A percentile compares a stretch with the other conserved stretches of the same genome.
Conservation (phyloP, 257 asterid genomes). For the Striga asiatica region DNA sequence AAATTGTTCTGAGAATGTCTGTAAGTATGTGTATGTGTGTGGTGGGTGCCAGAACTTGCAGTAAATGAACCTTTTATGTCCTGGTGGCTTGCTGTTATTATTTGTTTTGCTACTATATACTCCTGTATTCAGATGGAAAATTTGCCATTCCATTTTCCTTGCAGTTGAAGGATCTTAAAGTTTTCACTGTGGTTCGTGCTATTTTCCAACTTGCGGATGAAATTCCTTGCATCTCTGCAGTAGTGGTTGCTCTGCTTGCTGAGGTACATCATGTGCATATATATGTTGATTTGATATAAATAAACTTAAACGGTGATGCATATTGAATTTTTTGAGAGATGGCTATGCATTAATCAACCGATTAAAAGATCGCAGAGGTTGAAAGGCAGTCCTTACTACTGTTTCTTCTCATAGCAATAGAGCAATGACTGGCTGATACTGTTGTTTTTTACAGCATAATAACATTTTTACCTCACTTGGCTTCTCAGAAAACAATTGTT, state of each 20-base stretch:
- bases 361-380: too few relatives aligned
- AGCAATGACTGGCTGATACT: too few relatives aligned
- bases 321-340: background rate
- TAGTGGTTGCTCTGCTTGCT: slow-evolving; percentile 95
- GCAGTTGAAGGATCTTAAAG: slow-evolving; percentile 98
- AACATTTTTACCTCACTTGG: background rate
- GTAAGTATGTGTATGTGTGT: background rate
- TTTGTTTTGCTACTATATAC: background rate
- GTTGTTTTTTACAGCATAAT: too few relatives aligned
- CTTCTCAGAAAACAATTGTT: too few relatives aligned
- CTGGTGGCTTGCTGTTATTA: background rate
- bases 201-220: slow-evolving; percentile 94
- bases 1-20: background rate
- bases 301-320: background rate
- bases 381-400: too few relatives aligned
- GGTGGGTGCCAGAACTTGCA: background rate
- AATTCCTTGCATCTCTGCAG: slow-evolving; percentile 97
- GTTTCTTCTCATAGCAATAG: too few relatives aligned
- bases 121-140: slow-evolving; percentile 2
- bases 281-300: background rate
- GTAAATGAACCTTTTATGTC: background rate
- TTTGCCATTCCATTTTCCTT: slow-evolving; percentile 14
- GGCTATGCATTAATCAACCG: background rate
- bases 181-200: slow-evolving; percentile 87
- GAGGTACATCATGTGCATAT: slow-evolving; percentile 40